These are phyloP conservation scores for Tylopilus rubrobrunneus DNA, from an alignment of 768 basidiomycete species.

Conservation along the genomic window DNA sequence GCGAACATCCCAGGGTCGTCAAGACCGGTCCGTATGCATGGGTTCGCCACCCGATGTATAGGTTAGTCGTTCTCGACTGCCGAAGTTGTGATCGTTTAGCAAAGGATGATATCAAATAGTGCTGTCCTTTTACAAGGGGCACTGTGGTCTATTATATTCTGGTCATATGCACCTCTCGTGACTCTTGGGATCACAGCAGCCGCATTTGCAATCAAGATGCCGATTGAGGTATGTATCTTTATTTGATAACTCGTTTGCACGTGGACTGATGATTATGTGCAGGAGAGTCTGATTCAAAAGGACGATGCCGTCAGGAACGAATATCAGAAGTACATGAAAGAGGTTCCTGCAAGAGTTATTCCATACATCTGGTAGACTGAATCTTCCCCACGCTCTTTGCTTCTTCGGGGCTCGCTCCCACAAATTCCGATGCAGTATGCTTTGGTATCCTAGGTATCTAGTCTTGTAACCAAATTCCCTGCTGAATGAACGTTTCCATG, in stretches of 20 bases:
- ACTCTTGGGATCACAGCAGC: slow-evolving; percentile 14
- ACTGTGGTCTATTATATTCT: slow-evolving; percentile 24
- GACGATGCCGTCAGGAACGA: slow-evolving; percentile 19
- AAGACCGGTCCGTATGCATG: slow-evolving; percentile 31
- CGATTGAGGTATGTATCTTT: slow-evolving; percentile 25
- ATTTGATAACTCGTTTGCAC: neutral
- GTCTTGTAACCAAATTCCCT: too few species aligned
- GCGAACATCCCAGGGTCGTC: slow-evolving; percentile 30
- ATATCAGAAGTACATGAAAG: slow-evolving; percentile 27
- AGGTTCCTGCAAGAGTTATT: slow-evolving; percentile 26
- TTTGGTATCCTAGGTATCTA: too few species aligned
- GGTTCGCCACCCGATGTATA: slow-evolving; percentile 33
- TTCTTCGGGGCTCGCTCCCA: neutral
- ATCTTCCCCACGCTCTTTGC: neutral
- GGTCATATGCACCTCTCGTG: slow-evolving; percentile 29
- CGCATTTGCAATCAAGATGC: slow-evolving; percentile 29
- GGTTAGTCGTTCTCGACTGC: slow-evolving; percentile 10
- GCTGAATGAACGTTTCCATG: too few species aligned
- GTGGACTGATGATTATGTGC: neutral
- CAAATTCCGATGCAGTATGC: neutral
- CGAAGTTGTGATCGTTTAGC: neutral
- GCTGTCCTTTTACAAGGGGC: slow-evolving; percentile 15
- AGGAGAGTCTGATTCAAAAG: slow-evolving; percentile 28
- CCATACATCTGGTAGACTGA: slow-evolving; percentile 24
- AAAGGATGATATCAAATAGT: neutral